Base-by-base conservation (phyloP, 441 rosid species). In the Macaranga tanarius region DNA sequence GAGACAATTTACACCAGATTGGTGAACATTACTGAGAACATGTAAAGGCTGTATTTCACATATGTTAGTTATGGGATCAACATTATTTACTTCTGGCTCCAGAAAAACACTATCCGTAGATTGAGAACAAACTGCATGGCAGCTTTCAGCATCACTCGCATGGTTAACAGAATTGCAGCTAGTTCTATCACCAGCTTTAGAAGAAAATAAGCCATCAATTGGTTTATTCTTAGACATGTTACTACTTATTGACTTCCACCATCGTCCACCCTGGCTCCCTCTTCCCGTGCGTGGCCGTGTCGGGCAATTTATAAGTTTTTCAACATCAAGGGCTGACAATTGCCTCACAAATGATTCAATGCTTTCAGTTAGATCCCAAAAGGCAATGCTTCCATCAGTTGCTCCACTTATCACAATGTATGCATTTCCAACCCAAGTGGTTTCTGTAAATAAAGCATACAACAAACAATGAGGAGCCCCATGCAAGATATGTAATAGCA, bases 251-350 rank as follows among this genome's bases (percentile, higher is more conserved):
- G 86, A 82, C 81, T 87, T 84, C 97, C 96, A 87, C 87, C 89
- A 81, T 77, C 97, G 84, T 76, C 98, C 99, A 77, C 98, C 97
- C 78, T 91, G 98, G 80, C 97, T 95, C 84, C 98, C 98, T 77
- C 99, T 89, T 63, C 98, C 98, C 20, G 97, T 95, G 65, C 91
- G 87, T 48, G 99, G 98, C 65, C 97, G 86, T 85, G 85, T 86
- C 73, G 82, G 92, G 80, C 84, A 85, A 77, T 86, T 91, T 68
- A 80, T 81, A 74, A 86, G 82, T 58, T 86, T 87, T 71, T 85
- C 92, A 25, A 82, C 70, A 74, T 87, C 83, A 72, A 88, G 77
- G 72, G 79, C 65, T 7, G 92, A 88, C 62, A 87, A 83, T 76
- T 70, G 88, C 81, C 65, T 76, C 75, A 88, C 83, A 82, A 95